Conservation (phyloP, 768 basidiomycete species). For the Lactarius akahatsu region DNA sequence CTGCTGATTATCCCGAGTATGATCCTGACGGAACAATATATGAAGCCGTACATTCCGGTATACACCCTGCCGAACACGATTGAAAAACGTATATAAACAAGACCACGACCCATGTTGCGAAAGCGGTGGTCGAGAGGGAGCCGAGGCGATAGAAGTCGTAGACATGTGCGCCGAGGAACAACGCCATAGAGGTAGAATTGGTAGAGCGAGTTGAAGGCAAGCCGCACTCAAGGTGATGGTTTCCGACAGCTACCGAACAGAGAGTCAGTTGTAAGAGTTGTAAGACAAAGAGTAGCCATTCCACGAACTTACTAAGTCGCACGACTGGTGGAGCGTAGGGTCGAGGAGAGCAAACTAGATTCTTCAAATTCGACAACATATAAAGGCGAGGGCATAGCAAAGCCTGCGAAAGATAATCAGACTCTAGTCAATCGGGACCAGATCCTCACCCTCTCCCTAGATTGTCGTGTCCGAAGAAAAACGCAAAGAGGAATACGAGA, state of each 20-base stretch:
- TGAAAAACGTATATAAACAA: no score
- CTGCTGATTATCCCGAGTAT: constrained; percentile 39
- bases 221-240: constrained; percentile 87
- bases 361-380: constrained; percentile 80
- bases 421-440: not conserved
- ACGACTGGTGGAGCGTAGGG: constrained; percentile 90
- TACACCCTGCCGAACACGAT: no score
- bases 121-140: no score
- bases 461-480: constrained; percentile 80
- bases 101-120: no score
- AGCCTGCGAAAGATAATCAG: constrained; percentile 45
- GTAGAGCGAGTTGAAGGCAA: constrained; percentile 96
- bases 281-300: not conserved
- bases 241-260: constrained; percentile 63
- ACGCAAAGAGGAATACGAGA: constrained; percentile 80
- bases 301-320: constrained; percentile 63
- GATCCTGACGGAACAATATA: constrained; percentile 66
- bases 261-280: no score
- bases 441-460: constrained; percentile 67
- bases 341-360: constrained; percentile 84
- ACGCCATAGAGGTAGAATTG: constrained; percentile 64
- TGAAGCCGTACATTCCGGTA: constrained; percentile 79
- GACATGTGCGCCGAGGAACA: no score
- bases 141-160: no score
- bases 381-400: constrained; percentile 73